Evolutionary conservation across 805 yeast genomes (phyloP).

Genomic region (Saturnispora besseyi): DNA sequence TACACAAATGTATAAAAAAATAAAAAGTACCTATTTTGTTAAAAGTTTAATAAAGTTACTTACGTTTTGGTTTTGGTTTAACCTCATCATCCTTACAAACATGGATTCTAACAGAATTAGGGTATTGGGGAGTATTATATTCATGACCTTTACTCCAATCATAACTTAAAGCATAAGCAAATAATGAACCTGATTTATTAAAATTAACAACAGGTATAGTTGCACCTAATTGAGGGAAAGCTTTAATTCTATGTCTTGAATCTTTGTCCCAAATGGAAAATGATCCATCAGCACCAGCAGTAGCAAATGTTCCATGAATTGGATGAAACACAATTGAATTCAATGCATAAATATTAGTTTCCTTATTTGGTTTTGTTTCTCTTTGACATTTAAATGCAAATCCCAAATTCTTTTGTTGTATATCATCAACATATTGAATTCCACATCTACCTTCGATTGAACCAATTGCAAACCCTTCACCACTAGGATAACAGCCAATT

Average conservation of each 20-base stretch:
- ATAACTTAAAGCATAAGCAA: slow-evolving; percentile 87
- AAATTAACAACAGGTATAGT: slow-evolving; percentile 73
- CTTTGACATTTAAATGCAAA: slow-evolving; percentile 95
- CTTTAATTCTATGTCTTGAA: slow-evolving; percentile 76
- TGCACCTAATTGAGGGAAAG: slow-evolving; percentile 57
- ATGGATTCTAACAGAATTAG: slow-evolving; percentile 72
- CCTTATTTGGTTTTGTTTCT: slow-evolving; percentile 46
- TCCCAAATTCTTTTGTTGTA: slow-evolving; percentile 59
- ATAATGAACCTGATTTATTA: slow-evolving; percentile 72
- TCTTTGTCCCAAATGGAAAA: slow-evolving; percentile 96
- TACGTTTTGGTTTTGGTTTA: slow-evolving; percentile 41
- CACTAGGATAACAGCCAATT: slow-evolving; percentile 79
- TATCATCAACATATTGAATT: slow-evolving; percentile 81
- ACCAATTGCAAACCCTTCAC: slow-evolving; percentile 88
- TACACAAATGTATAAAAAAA: background rate
- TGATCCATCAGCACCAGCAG: slow-evolving; percentile 93
- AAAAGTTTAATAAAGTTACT: slow-evolving; percentile 8
- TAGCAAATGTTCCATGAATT: slow-evolving; percentile 77
- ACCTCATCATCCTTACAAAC: slow-evolving; percentile 81
- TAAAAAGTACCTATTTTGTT: background rate
- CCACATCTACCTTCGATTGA: slow-evolving; percentile 95
- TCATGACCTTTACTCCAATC: slow-evolving; percentile 94
- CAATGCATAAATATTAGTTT: slow-evolving; percentile 66
- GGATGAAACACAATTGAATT: slow-evolving; percentile 85
- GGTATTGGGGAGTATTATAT: slow-evolving; percentile 65